Evolutionary conservation across 805 yeast genomes (phyloP), one percentile per base, ranked within the genome.

Genomic region (Metschnikowia lachancei): DNA sequence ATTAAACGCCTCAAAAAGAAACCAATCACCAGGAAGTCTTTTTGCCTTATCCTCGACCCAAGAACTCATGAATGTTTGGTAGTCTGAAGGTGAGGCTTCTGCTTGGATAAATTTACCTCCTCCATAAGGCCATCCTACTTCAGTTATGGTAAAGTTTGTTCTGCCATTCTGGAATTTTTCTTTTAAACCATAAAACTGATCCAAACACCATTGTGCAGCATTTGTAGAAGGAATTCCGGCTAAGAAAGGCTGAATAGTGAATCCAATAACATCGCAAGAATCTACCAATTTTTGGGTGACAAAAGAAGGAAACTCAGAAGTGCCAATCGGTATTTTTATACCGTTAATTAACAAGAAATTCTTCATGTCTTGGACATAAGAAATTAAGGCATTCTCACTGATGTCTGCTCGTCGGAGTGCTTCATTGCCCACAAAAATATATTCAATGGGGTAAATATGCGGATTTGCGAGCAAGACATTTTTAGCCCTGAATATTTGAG

Each of bases 51-150:
- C 62, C 56, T 87, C 81, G 1, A 79, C 58, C 80, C 82, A 83
- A 4, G 65, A 64, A 40, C 73, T 62, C 46, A 83, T 50, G 48
- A 84, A 82, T 5, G 47, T 50, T 46, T 80, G 81, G 55, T 74
- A 61, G 39, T 76, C 71, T 6, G 54, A 44, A 2, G 57, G 51
- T 1, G 76, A 77, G 0, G 88, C 86, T 3, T 60, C 57, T 0
- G 89, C 71, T 1, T 63, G 59, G 35, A 65, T 58, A 46, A 67
- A 72, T 1, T 32, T 47, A 0, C 87, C 88, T 3, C 89, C 90
- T 1, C 63, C 67, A 36, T 72, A 78, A 0, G 90, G 91, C 91
- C 90, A 84, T 0, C 89, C 90, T 17, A 83, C 76, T 52, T 84
- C 89, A 0, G 86, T 70, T 1, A 84, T 69, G 3, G 75, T 65